Evolutionary conservation across 2,329 filamentous ascomycete genomes (phyloP).

Genomic region (Aotearoamyces nothofagi): DNA sequence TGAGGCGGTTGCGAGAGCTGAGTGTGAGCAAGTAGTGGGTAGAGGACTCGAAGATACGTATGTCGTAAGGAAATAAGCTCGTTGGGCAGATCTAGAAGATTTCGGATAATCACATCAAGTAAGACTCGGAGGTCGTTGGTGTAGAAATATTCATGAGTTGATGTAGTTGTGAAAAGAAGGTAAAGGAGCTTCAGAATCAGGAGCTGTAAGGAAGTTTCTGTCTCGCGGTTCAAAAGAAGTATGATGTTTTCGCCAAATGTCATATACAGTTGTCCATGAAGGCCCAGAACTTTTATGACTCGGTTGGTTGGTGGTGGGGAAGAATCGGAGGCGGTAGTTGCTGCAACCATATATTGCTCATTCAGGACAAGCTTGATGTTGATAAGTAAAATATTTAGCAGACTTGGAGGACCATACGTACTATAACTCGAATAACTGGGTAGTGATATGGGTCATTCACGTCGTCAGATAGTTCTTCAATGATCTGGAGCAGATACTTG

Average conservation of each 20-base stretch:
- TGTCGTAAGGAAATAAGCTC: conserved; percentile 67
- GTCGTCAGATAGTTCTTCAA: conserved; percentile 78
- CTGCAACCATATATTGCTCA: conserved; percentile 90
- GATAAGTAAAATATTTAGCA: conserved; percentile 10
- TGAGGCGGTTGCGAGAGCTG: conserved; percentile 76
- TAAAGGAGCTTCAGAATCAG: conserved; percentile 95
- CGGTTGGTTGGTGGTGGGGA: conserved; percentile 63
- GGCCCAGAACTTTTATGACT: conserved; percentile 79
- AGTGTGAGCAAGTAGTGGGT: conserved; percentile 80
- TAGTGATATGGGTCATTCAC: conserved; percentile 90
- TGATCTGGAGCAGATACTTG: conserved; percentile 67
- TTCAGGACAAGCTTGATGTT: conserved; percentile 68
- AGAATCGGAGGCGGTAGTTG: conserved; percentile 25
- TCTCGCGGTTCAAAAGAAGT: conserved; percentile 83
- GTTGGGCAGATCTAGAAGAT: conserved; percentile 86
- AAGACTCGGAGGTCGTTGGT: conserved; percentile 92
- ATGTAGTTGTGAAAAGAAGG: conserved; percentile 79
- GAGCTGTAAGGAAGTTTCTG: conserved; percentile 83
- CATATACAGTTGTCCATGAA: conserved; percentile 67
- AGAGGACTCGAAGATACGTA: conserved; percentile 86
- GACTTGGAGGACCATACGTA: conserved; percentile 28
- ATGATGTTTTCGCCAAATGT: conserved; percentile 98
- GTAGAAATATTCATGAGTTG: conserved; percentile 96
- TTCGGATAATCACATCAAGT: conserved; percentile 89
- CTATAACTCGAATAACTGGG: conserved; percentile 81